These are phyloP conservation scores for Gnomoniopsis smithogilvyi DNA, from an alignment of 2,329 filamentous ascomycete species.

Conservation along the genomic window DNA sequence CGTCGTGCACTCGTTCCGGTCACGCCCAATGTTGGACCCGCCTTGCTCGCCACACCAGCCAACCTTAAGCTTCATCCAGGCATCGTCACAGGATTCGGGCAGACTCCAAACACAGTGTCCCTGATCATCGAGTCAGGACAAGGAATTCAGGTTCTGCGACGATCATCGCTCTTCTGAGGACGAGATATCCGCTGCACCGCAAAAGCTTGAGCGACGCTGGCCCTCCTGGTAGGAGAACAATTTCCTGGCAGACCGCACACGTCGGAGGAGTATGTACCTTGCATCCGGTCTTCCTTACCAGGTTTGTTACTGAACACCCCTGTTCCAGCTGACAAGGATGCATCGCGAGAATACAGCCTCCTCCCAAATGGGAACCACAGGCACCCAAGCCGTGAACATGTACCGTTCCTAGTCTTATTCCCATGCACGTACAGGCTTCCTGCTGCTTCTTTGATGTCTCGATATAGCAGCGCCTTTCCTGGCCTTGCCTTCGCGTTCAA, in stretches of 20 bases:
- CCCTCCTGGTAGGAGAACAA: neutral
- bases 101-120: constrained; percentile 7
- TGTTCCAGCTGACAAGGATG: constrained; percentile 26
- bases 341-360: constrained; percentile 23
- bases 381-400: constrained; percentile 12
- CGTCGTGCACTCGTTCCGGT: constrained; percentile 3
- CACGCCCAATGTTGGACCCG: constrained; percentile 1
- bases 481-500: constrained; percentile 30
- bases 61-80: constrained; percentile 2
- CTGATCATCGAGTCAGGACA: constrained; percentile 10
- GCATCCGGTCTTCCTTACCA: constrained; percentile 19
- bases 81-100: constrained; percentile 1
- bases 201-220: neutral
- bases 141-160: constrained; percentile 6
- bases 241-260: constrained; percentile 1
- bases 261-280: constrained; percentile 22
- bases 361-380: constrained; percentile 16
- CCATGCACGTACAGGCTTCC: constrained; percentile 17
- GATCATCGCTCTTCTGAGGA: neutral
- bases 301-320: constrained; percentile 15
- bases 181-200: constrained; percentile 6
- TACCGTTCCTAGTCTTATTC: constrained; percentile 13
- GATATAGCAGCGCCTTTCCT: constrained; percentile 39
- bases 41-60: constrained; percentile 5
- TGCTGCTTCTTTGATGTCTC: constrained; percentile 29